Evolutionary conservation across 2,329 filamentous ascomycete species (phyloP), one percentile per base, ranked within the genome.

Genomic region (Aspergillus texensis): DNA sequence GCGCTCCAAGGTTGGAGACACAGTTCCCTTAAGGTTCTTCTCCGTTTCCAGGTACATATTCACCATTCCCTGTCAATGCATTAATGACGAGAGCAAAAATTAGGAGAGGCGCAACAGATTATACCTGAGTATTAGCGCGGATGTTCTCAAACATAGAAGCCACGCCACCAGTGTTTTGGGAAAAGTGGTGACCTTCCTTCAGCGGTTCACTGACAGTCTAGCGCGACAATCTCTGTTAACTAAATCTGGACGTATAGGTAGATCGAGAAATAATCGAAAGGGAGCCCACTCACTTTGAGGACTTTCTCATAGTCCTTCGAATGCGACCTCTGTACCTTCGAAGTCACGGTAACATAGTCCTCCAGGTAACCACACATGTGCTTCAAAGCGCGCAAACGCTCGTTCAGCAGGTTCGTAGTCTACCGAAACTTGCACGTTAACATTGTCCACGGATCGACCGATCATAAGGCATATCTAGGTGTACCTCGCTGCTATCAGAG

Each of bases 291-390:
- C 60, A 89, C 90, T 89, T 98, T 99, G 73, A 98, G 81, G 11
- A 95, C 89, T 80, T 92, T 94, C 82, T 98, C 94, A 74, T 97
- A 97, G 78, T 98, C 94, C 82, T 97, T 98, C 60, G 92, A 89
- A 71, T 97, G 91, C 12, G 87, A 85, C 75, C 89, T 90, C 75
- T 97, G 90, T 63, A 92, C 84, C 84, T 94, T 97, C 78, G 97
- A 93, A 4, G 93, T 92, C 8, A 91, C 89, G 34, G 82, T 83
- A 72, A 98, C 85, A 77, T 97, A 99, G 58, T 96, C 93, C 79
- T 98, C 93, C 55, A 99, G 85, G 75, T 97, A 94, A 62, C 85
- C 92, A 66, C 93, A 92, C 65, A 94, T 92, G 78, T 98, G 94
- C 78, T 97, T 98, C 93, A 93, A 99, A 54, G 95, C 95, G 73